Conservation (phyloP, 257 asterid species). For the Verbascum thapsus region DNA sequence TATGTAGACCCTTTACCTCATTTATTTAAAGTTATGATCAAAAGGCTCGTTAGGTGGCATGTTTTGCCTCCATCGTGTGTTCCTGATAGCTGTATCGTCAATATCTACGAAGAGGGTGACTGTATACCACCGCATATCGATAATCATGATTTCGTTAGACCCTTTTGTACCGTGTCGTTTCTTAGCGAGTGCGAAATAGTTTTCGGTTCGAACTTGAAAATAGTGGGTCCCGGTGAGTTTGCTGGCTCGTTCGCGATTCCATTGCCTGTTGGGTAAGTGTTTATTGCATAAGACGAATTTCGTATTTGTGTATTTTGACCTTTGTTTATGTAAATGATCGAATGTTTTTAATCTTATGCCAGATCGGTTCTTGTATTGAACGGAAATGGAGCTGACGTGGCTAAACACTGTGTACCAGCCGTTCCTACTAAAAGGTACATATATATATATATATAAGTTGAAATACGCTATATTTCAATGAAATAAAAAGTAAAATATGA, state of each 20-base stretch:
- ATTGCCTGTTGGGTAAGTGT: slow-evolving; percentile 76
- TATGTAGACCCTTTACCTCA: slow-evolving; percentile 75
- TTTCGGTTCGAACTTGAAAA: slow-evolving; percentile 64
- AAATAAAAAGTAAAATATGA: neutral
- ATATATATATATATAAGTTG: too few relatives aligned
- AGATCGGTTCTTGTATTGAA: slow-evolving; percentile 79
- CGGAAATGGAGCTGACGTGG: slow-evolving; percentile 89
- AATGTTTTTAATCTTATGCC: slow-evolving; percentile 24
- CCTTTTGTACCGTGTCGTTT: slow-evolving; percentile 83
- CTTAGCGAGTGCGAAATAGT: slow-evolving; percentile 76
- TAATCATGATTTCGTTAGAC: slow-evolving; percentile 81
- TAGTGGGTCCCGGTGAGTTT: slow-evolving; percentile 78
- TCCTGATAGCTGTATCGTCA: slow-evolving; percentile 90
- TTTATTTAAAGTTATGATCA: slow-evolving; percentile 70
- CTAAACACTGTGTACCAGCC: slow-evolving; percentile 80
- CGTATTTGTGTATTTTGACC: neutral
- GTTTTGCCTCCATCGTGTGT: slow-evolving; percentile 74
- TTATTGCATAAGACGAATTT: neutral
- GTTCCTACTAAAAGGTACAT: slow-evolving; percentile 78
- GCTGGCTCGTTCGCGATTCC: slow-evolving; percentile 61
- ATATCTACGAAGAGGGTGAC: slow-evolving; percentile 84
- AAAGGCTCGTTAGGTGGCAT: slow-evolving; percentile 69
- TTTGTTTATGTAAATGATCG: neutral
- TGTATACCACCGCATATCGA: slow-evolving; percentile 96
- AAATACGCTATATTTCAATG: slow-evolving; percentile 2